A percentile compares a stretch with the other conserved stretches of the same genome.
These are phyloP conservation scores for Erysimum pusillum DNA, from an alignment of 441 rosid species.

Conservation along the genomic window DNA sequence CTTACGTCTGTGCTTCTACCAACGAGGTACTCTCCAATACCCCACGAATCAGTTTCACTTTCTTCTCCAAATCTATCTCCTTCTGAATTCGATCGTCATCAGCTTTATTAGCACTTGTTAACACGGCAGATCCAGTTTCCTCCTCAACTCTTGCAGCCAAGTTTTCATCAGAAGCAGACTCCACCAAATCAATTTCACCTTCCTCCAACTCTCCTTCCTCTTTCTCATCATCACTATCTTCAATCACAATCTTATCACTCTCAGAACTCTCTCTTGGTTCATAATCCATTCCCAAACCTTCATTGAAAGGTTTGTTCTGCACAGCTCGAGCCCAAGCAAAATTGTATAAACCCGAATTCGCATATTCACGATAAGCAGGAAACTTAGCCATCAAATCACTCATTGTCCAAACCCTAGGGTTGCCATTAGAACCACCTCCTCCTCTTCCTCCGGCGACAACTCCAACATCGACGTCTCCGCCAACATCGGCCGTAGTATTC, in stretches of 20 bases:
- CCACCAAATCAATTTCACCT: conserved; percentile 94
- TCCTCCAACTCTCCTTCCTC: conserved; percentile 97
- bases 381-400: conserved; percentile 66
- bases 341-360: conserved; percentile 67
- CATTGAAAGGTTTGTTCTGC: conserved; percentile 82
- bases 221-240: conserved; percentile 71
- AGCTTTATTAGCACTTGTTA: conserved; percentile 13
- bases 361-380: conserved; percentile 61
- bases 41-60: conserved; percentile 54
- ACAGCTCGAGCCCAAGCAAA: conserved; percentile 99
- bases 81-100: conserved; percentile 41
- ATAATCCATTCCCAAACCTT: conserved; percentile 64
- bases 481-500: conserved; percentile 37
- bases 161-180: conserved; percentile 54
- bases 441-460: conserved; percentile 34
- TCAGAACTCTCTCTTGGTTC: conserved; percentile 57
- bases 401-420: conserved; percentile 85
- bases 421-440: conserved; percentile 30
- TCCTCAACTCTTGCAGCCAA: conserved; percentile 33
- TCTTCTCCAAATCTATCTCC: conserved; percentile 55
- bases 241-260: conserved; percentile 62
- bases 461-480: conserved; percentile 29
- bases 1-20: conserved; percentile 79
- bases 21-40: conserved; percentile 67
- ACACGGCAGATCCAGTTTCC: conserved; percentile 40